Evolutionary conservation across 108 stramenopile species (phyloP).

Genomic region (Skeletonema costatum): DNA sequence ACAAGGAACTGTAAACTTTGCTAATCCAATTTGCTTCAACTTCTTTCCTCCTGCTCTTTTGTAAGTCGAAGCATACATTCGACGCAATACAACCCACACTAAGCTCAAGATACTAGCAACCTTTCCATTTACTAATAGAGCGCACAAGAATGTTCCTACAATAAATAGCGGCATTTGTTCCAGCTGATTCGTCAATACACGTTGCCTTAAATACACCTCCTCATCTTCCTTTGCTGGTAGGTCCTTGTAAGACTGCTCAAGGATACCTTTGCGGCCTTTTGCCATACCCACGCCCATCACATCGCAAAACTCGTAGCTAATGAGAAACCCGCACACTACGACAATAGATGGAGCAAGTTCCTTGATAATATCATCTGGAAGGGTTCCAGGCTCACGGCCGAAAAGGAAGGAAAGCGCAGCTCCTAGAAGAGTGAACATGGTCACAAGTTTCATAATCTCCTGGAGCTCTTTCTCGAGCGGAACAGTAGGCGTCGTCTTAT

Average conservation of each 20-base stretch:
- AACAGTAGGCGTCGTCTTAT: background rate
- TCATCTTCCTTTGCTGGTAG: slow-evolving; percentile 17
- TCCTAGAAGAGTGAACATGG: slow-evolving; percentile 18
- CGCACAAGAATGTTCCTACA: slow-evolving; percentile 23
- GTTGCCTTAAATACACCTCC: slow-evolving; percentile 36
- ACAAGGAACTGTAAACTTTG: slow-evolving; percentile 34
- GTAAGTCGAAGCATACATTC: slow-evolving; percentile 25
- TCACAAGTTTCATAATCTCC: slow-evolving; percentile 7
- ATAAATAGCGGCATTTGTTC: slow-evolving; percentile 43
- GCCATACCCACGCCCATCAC: slow-evolving; percentile 45
- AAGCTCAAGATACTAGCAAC: slow-evolving; percentile 29
- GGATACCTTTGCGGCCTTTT: slow-evolving; percentile 16
- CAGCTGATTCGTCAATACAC: slow-evolving; percentile 50
- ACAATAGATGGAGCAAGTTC: slow-evolving; percentile 31
- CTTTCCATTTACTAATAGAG: slow-evolving; percentile 37
- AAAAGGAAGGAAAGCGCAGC: slow-evolving; percentile 7
- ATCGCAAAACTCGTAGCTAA: slow-evolving; percentile 27
- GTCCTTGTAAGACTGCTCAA: slow-evolving; percentile 1
- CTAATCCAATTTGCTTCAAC: slow-evolving; percentile 23
- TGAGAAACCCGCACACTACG: slow-evolving; percentile 30
- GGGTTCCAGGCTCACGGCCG: slow-evolving; percentile 35
- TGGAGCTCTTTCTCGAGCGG: background rate
- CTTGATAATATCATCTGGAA: slow-evolving; percentile 8
- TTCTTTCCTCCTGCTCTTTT: slow-evolving; percentile 15
- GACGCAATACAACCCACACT: slow-evolving; percentile 34